Conservation (phyloP, 116 monocot genomes). For the Iris pallida region DNA sequence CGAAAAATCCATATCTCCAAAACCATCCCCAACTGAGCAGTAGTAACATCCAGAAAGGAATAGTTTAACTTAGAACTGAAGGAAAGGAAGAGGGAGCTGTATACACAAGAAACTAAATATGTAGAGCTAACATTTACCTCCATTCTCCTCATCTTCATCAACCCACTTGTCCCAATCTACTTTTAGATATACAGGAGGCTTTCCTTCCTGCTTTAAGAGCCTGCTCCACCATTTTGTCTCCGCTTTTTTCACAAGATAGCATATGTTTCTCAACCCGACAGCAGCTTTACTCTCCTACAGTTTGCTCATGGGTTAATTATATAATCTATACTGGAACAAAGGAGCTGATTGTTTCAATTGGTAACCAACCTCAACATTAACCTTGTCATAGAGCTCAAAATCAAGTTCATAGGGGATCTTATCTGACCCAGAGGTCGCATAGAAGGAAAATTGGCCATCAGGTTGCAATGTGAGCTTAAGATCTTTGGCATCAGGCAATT, state of each 20-base stretch:
- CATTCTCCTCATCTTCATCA: constrained; percentile 23
- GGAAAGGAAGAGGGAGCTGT: neutral
- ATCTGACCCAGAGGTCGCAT: constrained; percentile 15
- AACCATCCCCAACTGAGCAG: constrained; percentile 13
- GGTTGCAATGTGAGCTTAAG: constrained; percentile 19
- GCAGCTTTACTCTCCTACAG: constrained; percentile 20
- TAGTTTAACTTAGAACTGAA: neutral
- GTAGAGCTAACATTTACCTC: constrained; percentile 5
- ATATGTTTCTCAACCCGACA: constrained; percentile 10
- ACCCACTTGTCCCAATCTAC: constrained; percentile 26
- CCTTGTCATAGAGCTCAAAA: constrained; percentile 19
- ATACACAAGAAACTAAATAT: neutral
- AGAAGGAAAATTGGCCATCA: constrained; percentile 21
- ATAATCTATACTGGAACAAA: neutral
- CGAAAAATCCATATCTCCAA: constrained; percentile 21
- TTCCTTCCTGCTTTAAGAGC: constrained; percentile 16
- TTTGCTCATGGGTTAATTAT: neutral
- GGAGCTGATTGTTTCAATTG: neutral
- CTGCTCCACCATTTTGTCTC: constrained; percentile 28
- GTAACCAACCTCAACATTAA: constrained; percentile 20
- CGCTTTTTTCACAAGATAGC: constrained; percentile 16
- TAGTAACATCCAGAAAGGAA: neutral
- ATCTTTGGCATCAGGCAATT: constrained; percentile 20
- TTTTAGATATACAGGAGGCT: constrained; percentile 17
- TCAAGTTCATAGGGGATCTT: constrained; percentile 13